Base-by-base conservation (phyloP, 1,284 basidiomycete species). In the Lignosus rhinocerotis region DNA sequence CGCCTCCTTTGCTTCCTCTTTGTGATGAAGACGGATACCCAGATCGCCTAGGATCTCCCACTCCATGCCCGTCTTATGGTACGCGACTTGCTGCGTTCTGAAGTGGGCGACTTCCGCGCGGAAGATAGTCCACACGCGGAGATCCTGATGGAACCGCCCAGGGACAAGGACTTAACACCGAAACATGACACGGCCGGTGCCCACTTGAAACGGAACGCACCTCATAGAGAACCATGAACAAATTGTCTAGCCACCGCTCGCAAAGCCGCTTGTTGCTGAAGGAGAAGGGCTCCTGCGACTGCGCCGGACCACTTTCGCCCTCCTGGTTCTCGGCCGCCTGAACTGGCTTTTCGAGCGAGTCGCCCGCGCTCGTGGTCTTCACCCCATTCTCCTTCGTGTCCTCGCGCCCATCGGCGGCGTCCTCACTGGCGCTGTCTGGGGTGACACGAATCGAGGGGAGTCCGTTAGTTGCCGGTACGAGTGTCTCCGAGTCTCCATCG, bases 101-200 rank as follows among this genome's bases (percentile, higher is more conserved):
- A 97, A 99, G 71, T 99, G 96, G 0, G 94, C 94, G n/a, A 98
- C 91, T 72, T 99, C 97, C 3, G 97, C 96, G 19, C 96, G 87
- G 87, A 97, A 99, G 70, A 99, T 99, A 0, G 97, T 99, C 89
- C 96, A 99, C 11, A 99, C 93, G n/a, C 97, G 88, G 50, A 99
- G 79, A 72, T 99, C 96, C 90, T 96, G 60, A 9, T 17, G 19
- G n/a, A 16, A 9, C 7, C 42, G 11, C n/a, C 5, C 34, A 43
- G 2, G 46, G 34, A 43, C 31, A 36, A 12, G 55, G 25, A 25
- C 53, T n/a, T 17, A 9, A 8, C 3, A 39, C 34, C 8, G n/a
- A 16, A 42, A 46, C n/a, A n/a, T 39, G 7, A 25, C 21, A 45
- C 43, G 11, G 17, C 25, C 43, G 25, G 31, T 9, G 44, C 44